Evolutionary conservation across 306 rosid genomes (phyloP), one percentile per base, ranked within the genome.

Genomic region (Fragaria iinumae): DNA sequence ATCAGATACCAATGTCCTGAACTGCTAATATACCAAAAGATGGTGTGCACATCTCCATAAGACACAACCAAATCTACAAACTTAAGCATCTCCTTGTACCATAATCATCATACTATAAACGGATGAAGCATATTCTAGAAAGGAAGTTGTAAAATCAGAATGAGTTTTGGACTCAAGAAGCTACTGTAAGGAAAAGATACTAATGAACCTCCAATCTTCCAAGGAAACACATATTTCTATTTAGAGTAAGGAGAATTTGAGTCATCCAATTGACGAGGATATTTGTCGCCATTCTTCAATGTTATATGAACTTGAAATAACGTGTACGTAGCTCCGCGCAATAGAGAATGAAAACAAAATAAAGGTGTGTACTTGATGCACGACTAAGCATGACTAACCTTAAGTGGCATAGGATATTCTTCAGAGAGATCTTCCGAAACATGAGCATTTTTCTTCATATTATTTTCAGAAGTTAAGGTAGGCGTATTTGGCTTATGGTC

Each of bases 341-440:
- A 50, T 16, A 39, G 11, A 39, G 11, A 62, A 63, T 14, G 48
- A 62, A 57, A 34, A 32, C 9, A 55, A n/a, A 21, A 29, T 44
- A 80, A 60, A 55, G 27, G 44, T 41, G 73, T 77, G 80, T 59
- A 32, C 60, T 21, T 43, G 47, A 43, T 43, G 47, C 47, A 43
- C 11, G 47, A 43, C 12, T 27, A 18, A 78, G 76, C 38, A 75
- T 16, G 39, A 77, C 91, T 84, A 67, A 91, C 99, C 97, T 87
- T 88, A 77, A 88, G 73, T 53, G 79, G 49, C 71, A 69, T 76
- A 65, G 79, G 83, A 80, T 77, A 68, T 27, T 78, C 72, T 65
- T 82, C 89, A 56, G 53, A 65, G 23, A 80, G 73, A 76, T 81
- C 84, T 67, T 72, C 75, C 8, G 78, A 82, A 67, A 72, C 77